Percentiles rank a stretch among this genome's conserved stretches.
Conservation (phyloP, 495 filamentous ascomycete genomes). For the Penicillium daleae region DNA sequence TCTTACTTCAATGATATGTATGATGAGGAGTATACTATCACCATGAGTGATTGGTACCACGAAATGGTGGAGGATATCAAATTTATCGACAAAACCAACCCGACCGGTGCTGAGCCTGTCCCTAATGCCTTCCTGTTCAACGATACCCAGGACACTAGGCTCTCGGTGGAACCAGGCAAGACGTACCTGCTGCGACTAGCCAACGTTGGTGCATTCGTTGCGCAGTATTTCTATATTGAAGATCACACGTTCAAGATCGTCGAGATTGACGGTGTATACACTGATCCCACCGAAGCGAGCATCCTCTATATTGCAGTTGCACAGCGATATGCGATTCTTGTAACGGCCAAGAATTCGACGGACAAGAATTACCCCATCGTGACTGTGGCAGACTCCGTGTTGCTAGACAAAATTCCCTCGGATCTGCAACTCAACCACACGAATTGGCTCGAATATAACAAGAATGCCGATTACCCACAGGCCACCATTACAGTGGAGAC, state of each 20-base stretch:
- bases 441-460: constrained; percentile 77
- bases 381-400: constrained; percentile 36
- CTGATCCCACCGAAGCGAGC: constrained; percentile 58
- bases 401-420: constrained; percentile 38
- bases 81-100: constrained; percentile 55
- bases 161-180: constrained; percentile 68
- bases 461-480: constrained; percentile 54
- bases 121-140: constrained; percentile 60
- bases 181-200: constrained; percentile 80
- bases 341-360: constrained; percentile 68
- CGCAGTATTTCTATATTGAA: constrained; percentile 80
- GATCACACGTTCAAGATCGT: constrained; percentile 66
- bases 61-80: constrained; percentile 49
- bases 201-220: constrained; percentile 75
- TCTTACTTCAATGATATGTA: constrained; percentile 64
- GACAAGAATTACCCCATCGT: constrained; percentile 69
- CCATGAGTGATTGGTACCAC: constrained; percentile 69
- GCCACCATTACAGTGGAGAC: constrained; percentile 54
- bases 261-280: constrained; percentile 57
- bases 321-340: constrained; percentile 69
- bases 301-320: constrained; percentile 71
- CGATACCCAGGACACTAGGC: constrained; percentile 57
- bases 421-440: constrained; percentile 68
- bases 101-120: constrained; percentile 57
- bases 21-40: constrained; percentile 67